These are phyloP conservation scores for Grosmannia huntii DNA, from an alignment of 2,329 filamentous ascomycete species.

Conservation along the genomic window DNA sequence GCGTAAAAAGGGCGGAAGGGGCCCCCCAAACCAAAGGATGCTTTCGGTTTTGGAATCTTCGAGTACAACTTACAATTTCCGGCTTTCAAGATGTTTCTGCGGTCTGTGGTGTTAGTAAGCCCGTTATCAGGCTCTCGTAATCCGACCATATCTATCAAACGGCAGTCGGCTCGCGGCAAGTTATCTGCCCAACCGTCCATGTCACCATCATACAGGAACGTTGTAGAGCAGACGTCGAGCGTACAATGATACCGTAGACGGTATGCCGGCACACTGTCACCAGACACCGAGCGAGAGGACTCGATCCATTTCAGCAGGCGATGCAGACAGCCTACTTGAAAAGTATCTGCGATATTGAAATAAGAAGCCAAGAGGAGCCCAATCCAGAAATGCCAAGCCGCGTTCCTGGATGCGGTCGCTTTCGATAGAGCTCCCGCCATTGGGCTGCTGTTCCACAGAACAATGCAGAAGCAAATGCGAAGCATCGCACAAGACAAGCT, in stretches of 20 bases:
- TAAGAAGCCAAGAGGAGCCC: not conserved
- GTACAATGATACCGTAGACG: too few relatives aligned
- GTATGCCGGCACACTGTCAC: too few relatives aligned
- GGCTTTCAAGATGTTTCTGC: not conserved
- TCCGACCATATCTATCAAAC: too few relatives aligned
- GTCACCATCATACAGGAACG: too few relatives aligned
- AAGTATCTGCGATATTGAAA: not conserved
- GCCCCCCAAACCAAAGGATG: not conserved
- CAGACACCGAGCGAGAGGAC: too few relatives aligned
- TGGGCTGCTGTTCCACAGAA: not conserved
- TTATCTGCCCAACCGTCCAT: too few relatives aligned
- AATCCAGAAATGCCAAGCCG: not conserved
- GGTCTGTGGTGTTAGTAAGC: not conserved
- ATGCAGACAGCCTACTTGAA: not conserved
- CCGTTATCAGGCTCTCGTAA: too few relatives aligned
- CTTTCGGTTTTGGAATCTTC: not conserved
- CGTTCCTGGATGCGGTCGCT: not conserved
- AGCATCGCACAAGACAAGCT: constrained; percentile 5
- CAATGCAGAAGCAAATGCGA: not conserved
- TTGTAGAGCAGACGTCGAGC: too few relatives aligned
- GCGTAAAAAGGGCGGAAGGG: not conserved
- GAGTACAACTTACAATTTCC: not conserved
- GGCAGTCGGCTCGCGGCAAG: too few relatives aligned
- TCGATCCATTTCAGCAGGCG: too few relatives aligned
- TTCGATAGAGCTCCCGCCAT: not conserved